These are phyloP conservation scores for Cruciata laevipes DNA, from an alignment of 257 asterid species.

Conservation along the genomic window DNA sequence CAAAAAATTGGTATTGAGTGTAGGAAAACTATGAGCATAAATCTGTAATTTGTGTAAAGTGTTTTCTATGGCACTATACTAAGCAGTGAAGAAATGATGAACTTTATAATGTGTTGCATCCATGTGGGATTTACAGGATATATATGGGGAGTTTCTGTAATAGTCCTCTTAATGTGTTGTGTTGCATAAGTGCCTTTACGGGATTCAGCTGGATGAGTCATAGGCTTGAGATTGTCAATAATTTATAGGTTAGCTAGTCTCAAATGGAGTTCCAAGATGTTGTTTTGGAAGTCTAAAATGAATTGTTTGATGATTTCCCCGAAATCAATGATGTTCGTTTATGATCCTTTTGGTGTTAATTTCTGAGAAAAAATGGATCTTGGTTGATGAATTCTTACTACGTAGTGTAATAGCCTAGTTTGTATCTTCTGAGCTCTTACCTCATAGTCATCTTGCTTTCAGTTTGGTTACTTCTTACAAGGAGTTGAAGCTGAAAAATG, in stretches of 20 bases:
- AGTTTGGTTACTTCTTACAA: neutral
- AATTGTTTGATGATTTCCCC: neutral
- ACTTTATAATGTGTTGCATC: too few species aligned
- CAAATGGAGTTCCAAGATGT: too few species aligned
- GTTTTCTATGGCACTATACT: neutral
- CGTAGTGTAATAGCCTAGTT: neutral
- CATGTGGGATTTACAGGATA: too few species aligned
- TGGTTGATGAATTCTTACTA: neutral
- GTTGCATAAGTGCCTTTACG: too few species aligned
- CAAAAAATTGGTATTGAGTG: neutral
- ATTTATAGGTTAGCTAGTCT: too few species aligned
- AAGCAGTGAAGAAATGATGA: too few species aligned
- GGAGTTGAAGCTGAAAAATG: neutral
- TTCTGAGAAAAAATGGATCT: neutral
- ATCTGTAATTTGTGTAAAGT: neutral
- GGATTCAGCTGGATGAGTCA: too few species aligned
- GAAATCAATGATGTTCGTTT: neutral
- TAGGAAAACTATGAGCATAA: neutral
- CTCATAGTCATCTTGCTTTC: slow-evolving; percentile 1
- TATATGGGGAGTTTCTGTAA: too few species aligned
- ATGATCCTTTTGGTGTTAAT: neutral
- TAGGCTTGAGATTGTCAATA: too few species aligned
- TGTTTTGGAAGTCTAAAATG: neutral
- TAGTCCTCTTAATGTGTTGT: too few species aligned
- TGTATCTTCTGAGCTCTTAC: neutral